phyloP scores from a whole-genome alignment of 768 basidiomycete genomes.

The Auriscalpium microsporum region DNA sequence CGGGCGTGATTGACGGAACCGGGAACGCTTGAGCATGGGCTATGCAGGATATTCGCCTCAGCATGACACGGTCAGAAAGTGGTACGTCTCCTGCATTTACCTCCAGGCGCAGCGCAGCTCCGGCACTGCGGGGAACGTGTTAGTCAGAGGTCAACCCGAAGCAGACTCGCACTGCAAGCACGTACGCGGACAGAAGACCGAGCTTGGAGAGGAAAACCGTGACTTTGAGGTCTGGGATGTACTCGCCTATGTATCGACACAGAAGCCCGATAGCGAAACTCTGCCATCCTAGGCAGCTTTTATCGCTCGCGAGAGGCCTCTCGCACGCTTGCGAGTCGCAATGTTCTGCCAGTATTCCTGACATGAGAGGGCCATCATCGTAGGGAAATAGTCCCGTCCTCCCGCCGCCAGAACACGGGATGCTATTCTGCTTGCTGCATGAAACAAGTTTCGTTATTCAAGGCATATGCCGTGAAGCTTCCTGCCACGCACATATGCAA shows the following conservation, averaged over 20 bases:
- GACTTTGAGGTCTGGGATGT: neutral
- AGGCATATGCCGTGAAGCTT: too few relatives aligned
- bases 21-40: neutral
- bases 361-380: too few relatives aligned
- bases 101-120: neutral
- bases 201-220: neutral
- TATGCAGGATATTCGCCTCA: neutral
- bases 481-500: too few relatives aligned
- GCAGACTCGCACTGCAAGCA: neutral
- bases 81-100: neutral
- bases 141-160: neutral
- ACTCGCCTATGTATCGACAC: neutral
- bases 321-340: neutral
- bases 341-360: neutral
- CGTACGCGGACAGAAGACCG: neutral
- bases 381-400: too few relatives aligned
- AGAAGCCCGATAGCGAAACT: neutral
- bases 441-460: too few relatives aligned
- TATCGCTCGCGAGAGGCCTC: neutral
- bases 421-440: too few relatives aligned
- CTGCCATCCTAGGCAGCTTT: neutral
- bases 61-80: neutral
- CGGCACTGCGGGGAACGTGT: neutral
- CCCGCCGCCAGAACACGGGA: too few relatives aligned
- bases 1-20: neutral